A percentile compares a stretch with the other conserved stretches of the same genome.
These are phyloP conservation scores for Trametes meyenii DNA, from an alignment of 768 basidiomycete species.

Conservation along the genomic window DNA sequence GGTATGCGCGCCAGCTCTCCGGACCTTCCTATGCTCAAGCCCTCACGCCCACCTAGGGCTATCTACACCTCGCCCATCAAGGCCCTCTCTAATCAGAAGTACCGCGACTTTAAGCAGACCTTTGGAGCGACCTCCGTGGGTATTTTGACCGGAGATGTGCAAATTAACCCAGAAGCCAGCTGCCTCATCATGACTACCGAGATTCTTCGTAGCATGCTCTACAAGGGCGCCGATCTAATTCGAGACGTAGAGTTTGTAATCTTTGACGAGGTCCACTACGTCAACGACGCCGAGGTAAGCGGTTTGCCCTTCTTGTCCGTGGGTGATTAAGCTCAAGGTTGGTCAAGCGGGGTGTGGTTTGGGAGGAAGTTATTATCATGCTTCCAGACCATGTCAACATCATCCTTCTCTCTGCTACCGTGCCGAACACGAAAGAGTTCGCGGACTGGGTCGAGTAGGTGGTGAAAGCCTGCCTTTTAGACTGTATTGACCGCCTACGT, in stretches of 20 bases:
- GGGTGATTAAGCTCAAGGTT: not conserved
- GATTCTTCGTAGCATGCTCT: constrained; percentile 96
- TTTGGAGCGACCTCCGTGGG: constrained; percentile 92
- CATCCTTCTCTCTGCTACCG: constrained; percentile 94
- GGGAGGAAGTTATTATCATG: constrained; percentile 99
- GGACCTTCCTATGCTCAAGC: not conserved
- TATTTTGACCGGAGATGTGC: constrained; percentile 97
- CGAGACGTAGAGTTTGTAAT: constrained; percentile 99
- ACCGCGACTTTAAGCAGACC: constrained; percentile 96
- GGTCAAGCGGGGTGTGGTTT: constrained; percentile 90
- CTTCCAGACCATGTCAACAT: constrained; percentile 98
- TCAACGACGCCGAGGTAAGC: constrained; percentile 94
- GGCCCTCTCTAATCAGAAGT: constrained; percentile 98
- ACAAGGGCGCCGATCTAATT: constrained; percentile 98
- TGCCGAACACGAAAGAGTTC: constrained; percentile 97
- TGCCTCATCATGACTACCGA: constrained; percentile 99
- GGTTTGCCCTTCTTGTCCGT: not conserved
- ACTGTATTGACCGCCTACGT: constrained; percentile 3
- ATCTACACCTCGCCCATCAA: constrained; percentile 99
- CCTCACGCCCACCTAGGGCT: constrained; percentile 54
- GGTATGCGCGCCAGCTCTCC: constrained; percentile 48
- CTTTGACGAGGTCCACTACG: constrained; percentile 99
- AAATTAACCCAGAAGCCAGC: constrained; percentile 97
- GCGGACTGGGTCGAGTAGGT: constrained; percentile 98
- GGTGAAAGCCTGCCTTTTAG: not conserved